Evolutionary conservation across 1,284 basidiomycete species (phyloP).

Genomic region (Wolfiporia cocos): DNA sequence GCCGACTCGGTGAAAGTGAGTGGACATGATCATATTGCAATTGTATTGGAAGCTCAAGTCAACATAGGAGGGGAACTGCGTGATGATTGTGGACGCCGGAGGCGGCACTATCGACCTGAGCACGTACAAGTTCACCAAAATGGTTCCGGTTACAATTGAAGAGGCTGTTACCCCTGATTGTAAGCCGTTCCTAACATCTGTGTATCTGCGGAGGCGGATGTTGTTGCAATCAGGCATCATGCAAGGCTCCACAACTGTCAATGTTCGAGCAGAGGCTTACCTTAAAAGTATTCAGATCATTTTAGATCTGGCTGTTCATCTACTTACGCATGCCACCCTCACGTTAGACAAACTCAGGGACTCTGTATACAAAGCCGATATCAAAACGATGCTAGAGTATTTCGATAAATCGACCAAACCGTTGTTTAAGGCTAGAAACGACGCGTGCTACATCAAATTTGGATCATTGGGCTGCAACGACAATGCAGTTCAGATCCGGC

Average conservation of each 20-base stretch:
- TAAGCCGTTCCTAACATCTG: constrained; percentile 12
- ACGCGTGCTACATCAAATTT: constrained; percentile 36
- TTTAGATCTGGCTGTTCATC: neutral
- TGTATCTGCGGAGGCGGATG: neutral
- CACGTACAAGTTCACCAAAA: constrained; percentile 32
- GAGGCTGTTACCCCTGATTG: neutral
- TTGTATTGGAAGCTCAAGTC: constrained; percentile 22
- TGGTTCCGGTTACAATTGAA: neutral
- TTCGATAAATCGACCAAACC: constrained; percentile 38
- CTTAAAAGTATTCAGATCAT: constrained; percentile 19
- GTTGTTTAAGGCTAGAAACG: constrained; percentile 29
- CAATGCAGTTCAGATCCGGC: constrained; percentile 26
- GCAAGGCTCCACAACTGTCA: constrained; percentile 20
- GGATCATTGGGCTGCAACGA: constrained; percentile 33
- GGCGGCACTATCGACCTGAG: constrained; percentile 53
- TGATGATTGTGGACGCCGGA: constrained; percentile 53
- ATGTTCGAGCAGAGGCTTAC: constrained; percentile 23
- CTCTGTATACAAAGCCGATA: constrained; percentile 29
- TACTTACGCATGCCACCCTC: constrained; percentile 28
- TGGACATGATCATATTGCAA: constrained; percentile 13
- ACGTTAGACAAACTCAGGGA: constrained; percentile 27
- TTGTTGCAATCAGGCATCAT: constrained; percentile 19
- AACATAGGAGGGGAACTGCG: constrained; percentile 35
- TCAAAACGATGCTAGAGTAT: constrained; percentile 28
- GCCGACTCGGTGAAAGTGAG: constrained; percentile 26